Conservation (phyloP, 352 stramenopile species). For the Pythium dissotocum region DNA sequence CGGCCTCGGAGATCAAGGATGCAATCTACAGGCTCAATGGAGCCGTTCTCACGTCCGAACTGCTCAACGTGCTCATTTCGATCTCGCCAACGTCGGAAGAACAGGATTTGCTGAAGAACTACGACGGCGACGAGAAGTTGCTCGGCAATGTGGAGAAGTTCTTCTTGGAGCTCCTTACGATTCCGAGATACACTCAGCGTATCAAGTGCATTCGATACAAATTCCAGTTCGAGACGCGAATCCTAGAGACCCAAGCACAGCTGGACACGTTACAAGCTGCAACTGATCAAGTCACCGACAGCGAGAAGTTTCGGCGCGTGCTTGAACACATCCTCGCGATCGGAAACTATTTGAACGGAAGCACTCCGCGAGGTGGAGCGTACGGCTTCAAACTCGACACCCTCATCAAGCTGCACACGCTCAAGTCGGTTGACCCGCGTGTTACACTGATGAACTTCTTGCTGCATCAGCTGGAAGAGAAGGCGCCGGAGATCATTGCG, state of each 20-base stretch:
- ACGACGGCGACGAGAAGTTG: constrained; percentile 84
- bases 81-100: constrained; percentile 89
- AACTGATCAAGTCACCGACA: constrained; percentile 80
- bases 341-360: constrained; percentile 93
- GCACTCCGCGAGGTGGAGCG: constrained; percentile 81
- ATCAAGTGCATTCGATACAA: constrained; percentile 90
- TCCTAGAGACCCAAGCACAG: constrained; percentile 81
- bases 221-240: constrained; percentile 83
- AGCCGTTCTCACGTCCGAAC: constrained; percentile 71
- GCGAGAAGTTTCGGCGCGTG: constrained; percentile 76
- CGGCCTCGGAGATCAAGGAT: constrained; percentile 80
- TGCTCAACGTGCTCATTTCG: constrained; percentile 86
- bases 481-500: constrained; percentile 70
- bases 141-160: constrained; percentile 89
- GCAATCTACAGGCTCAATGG: constrained; percentile 84
- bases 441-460: constrained; percentile 86
- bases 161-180: constrained; percentile 84
- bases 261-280: constrained; percentile 81
- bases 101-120: constrained; percentile 91
- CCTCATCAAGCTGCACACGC: constrained; percentile 85
- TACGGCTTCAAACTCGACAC: constrained; percentile 93
- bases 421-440: constrained; percentile 81
- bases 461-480: constrained; percentile 76
- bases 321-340: constrained; percentile 87
- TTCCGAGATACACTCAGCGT: constrained; percentile 84